Conservation (phyloP, 768 basidiomycete genomes). For the Boletus sp. region DNA sequence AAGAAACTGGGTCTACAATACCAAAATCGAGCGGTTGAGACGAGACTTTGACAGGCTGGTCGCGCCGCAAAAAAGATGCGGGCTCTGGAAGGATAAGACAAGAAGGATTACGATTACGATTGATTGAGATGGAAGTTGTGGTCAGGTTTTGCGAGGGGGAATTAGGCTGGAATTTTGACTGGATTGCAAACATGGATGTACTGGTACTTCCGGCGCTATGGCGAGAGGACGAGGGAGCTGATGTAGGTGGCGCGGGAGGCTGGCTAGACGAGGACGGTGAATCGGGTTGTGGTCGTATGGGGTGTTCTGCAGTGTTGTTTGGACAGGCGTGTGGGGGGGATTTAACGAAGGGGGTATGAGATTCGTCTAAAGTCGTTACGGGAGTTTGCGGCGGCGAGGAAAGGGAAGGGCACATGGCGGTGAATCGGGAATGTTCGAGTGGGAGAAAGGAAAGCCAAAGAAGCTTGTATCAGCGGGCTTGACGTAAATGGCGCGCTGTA, state of each 20-base stretch:
- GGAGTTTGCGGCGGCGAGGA: constrained; percentile 26
- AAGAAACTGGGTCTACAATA: constrained; percentile 9
- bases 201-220: constrained; percentile 8
- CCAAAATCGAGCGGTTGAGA: constrained; percentile 13
- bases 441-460: constrained; percentile 11
- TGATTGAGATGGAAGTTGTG: constrained; percentile 10
- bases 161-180: constrained; percentile 21
- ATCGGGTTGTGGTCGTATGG: constrained; percentile 4
- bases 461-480: constrained; percentile 11
- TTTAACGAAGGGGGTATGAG: constrained; percentile 5
- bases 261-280: constrained; percentile 14
- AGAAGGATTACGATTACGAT: constrained; percentile 12
- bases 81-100: constrained; percentile 20
- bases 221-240: constrained; percentile 6
- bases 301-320: constrained; percentile 3
- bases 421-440: constrained; percentile 22
- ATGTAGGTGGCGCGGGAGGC: constrained; percentile 21
- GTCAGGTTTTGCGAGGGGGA: constrained; percentile 11
- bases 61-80: constrained; percentile 1
- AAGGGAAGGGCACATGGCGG: constrained; percentile 24
- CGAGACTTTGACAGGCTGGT: constrained; percentile 7
- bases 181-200: constrained; percentile 18
- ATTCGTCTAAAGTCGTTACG: constrained; percentile 18
- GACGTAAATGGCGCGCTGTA: constrained; percentile 23
- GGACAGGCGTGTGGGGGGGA: neutral